Base-by-base conservation (phyloP, 371 early-diverging fungal species). In the Cokeromyces recurvatus region DNA sequence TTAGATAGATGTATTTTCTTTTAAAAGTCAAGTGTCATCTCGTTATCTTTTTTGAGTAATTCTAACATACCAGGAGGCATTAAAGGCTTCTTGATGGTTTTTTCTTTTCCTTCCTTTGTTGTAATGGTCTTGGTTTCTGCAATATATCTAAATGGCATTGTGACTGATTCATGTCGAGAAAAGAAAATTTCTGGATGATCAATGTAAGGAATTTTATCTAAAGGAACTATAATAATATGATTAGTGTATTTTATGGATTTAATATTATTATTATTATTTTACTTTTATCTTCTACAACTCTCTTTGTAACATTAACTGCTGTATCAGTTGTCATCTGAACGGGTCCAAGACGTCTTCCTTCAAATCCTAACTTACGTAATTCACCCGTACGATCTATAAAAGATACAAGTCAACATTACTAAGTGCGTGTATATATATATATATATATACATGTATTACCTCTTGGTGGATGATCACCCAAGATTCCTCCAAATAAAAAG, bases 401-500 rank as follows among this genome's bases (percentile, higher is more conserved):
- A n/a, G n/a, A n/a, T n/a, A n/a, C n/a, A n/a, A n/a, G n/a, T n/a
- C n/a, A n/a, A n/a, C n/a, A 14, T 37, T 39, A 22, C 24, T 22
- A 24, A 24, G 12, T 35, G 16, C 34, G 21, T 10, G 7, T 32
- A 32, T 20, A 31, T 22, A n/a, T 15, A 24, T 23, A 32, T 31
- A 44, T 21, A 22, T 38, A 39, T 14, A n/a, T n/a, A n/a, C n/a
- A n/a, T n/a, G n/a, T n/a, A n/a, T 46, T 70, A 81, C 84, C 84
- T 71, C 76, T 65, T 40, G 84, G 84, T 34, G 84, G 84, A 55
- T 79, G 77, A 59, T 76, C 82, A 38, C 86, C 85, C 39, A 89
- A 61, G 48, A 90, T 90, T 29, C 91, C 91, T 16, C 91, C 91
- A 75, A 90, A 90, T 54, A 90, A 63, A 48, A 87, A 78, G 61